phyloP scores from a whole-genome alignment of 1,284 basidiomycete species.

The Melanopsichium pennsylvanicum region DNA sequence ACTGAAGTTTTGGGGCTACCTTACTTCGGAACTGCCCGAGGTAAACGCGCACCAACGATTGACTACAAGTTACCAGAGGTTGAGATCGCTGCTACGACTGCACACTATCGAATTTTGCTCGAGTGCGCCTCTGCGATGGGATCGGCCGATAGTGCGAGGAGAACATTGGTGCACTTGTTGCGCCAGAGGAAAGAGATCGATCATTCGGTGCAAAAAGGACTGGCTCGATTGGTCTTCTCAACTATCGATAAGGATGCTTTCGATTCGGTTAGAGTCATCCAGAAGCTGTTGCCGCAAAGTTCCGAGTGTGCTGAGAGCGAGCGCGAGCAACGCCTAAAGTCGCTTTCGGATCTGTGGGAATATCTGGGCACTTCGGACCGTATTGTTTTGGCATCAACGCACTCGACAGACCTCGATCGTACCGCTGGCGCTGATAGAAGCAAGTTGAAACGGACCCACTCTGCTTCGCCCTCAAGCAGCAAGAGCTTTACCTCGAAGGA shows the following conservation, averaged over 20 bases:
- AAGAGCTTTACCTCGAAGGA: constrained; percentile 9
- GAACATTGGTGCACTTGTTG: constrained; percentile 27
- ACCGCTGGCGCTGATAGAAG: background rate
- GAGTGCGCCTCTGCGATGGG: constrained; percentile 25
- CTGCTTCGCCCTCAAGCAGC: background rate
- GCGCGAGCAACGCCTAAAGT: constrained; percentile 8
- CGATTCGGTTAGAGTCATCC: constrained; percentile 19
- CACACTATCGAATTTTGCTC: constrained; percentile 34
- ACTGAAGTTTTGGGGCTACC: constrained; percentile 17
- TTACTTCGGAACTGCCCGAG: constrained; percentile 13
- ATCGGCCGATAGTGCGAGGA: constrained; percentile 11
- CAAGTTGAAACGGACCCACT: background rate
- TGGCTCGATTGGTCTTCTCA: constrained; percentile 25
- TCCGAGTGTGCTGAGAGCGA: background rate
- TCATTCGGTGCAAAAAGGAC: constrained; percentile 12
- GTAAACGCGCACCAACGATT: constrained; percentile 1
- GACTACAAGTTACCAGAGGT: background rate
- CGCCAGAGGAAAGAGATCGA: constrained; percentile 14
- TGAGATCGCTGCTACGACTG: constrained; percentile 5
- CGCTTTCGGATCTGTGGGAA: constrained; percentile 12
- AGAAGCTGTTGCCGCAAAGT: background rate
- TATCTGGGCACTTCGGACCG: constrained; percentile 16
- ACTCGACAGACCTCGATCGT: constrained; percentile 4
- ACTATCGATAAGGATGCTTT: constrained; percentile 35
- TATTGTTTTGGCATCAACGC: constrained; percentile 12